These are phyloP conservation scores for Glomus cerebriforme DNA, from an alignment of 192 early-diverging fungal genomes.

Conservation along the genomic window DNA sequence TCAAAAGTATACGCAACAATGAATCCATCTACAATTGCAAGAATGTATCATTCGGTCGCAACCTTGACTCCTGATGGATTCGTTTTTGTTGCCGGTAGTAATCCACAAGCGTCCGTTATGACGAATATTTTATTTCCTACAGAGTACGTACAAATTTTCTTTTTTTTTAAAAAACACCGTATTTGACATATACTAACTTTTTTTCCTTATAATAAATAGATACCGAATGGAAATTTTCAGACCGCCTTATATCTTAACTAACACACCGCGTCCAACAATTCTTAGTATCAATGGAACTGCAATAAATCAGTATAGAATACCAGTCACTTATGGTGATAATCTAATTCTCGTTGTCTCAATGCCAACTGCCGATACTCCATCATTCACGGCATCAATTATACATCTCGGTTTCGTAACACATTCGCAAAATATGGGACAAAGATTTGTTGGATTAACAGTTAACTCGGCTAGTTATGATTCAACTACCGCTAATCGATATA, in stretches of 20 bases:
- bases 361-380: conserved; percentile 7
- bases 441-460: conserved; percentile 32
- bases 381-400: conserved; percentile 47
- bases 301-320: conserved; percentile 18
- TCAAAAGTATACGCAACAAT: conserved; percentile 34
- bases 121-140: not conserved
- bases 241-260: conserved; percentile 55
- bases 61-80: conserved; percentile 37
- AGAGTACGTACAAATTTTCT: not conserved
- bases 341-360: conserved; percentile 20
- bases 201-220: conserved; percentile 33
- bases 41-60: conserved; percentile 37
- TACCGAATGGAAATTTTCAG: conserved; percentile 57
- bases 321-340: conserved; percentile 36
- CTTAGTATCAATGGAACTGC: conserved; percentile 10
- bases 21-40: conserved; percentile 43
- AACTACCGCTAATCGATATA: not conserved
- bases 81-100: conserved; percentile 44
- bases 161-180: not conserved
- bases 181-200: not conserved
- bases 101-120: conserved; percentile 27
- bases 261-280: conserved; percentile 43
- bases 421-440: conserved; percentile 57
- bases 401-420: conserved; percentile 55
- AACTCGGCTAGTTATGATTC: not conserved